Evolutionary conservation across 306 rosid species (phyloP).

Genomic region (Prunus salicina): DNA sequence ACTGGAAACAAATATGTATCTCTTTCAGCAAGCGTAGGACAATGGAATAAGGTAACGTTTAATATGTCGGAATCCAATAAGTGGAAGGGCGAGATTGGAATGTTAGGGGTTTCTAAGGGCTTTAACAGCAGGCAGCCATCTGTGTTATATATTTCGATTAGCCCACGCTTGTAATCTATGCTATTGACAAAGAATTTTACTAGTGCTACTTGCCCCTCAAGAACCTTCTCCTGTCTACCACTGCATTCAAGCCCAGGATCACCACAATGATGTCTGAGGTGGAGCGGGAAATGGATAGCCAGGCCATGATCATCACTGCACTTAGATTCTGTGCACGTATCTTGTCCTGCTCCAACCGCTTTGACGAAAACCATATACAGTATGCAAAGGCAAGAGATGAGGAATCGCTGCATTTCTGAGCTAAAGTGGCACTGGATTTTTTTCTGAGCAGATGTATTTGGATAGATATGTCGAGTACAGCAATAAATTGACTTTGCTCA

Average conservation of each 20-base stretch:
- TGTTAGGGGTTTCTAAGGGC: neutral
- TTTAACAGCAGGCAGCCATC: neutral
- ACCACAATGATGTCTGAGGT: slow-evolving; percentile 16
- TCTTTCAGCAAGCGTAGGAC: too few relatives aligned
- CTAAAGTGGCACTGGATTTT: neutral
- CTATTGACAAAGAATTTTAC: slow-evolving; percentile 12
- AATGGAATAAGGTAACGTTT: too few relatives aligned
- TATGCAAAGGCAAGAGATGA: neutral
- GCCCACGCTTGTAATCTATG: slow-evolving; percentile 33
- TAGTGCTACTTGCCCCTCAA: neutral
- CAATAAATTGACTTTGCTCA: neutral
- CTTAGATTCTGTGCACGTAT: slow-evolving; percentile 8
- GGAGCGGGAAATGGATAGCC: neutral
- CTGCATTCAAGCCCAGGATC: slow-evolving; percentile 24
- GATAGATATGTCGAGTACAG: too few relatives aligned
- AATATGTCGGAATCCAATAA: fast-evolving
- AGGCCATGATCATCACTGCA: slow-evolving; percentile 21
- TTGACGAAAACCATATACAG: slow-evolving; percentile 1
- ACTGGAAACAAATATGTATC: too few relatives aligned
- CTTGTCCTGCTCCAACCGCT: slow-evolving; percentile 2
- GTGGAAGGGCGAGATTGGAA: neutral
- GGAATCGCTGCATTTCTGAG: neutral
- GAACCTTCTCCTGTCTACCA: neutral
- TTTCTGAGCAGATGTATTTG: neutral
- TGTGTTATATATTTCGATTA: slow-evolving; percentile 10